A percentile compares a stretch with the other conserved stretches of the same genome.
Evolutionary conservation across 495 filamentous ascomycete species (phyloP).

Genomic region (Cladorrhinum samala): DNA sequence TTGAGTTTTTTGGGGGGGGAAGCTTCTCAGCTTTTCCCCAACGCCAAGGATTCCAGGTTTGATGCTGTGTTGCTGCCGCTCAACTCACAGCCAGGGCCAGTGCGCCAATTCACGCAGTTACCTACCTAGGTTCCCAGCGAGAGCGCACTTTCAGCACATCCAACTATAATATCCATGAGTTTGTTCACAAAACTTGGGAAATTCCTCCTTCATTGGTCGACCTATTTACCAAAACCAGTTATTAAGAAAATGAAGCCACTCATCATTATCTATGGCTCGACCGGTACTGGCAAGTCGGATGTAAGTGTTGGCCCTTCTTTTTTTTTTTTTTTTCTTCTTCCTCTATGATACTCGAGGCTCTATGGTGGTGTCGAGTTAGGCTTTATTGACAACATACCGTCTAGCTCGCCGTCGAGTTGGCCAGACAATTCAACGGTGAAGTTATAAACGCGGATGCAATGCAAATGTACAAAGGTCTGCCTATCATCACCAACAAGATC

Average conservation of each 20-base stretch:
- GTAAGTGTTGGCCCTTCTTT: too few relatives aligned
- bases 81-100: too few relatives aligned
- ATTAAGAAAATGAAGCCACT: slow-evolving; percentile 47
- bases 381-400: slow-evolving; percentile 14
- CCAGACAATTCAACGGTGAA: slow-evolving; percentile 79
- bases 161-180: too few relatives aligned
- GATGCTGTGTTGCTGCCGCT: too few relatives aligned
- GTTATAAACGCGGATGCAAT: slow-evolving; percentile 99
- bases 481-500: slow-evolving; percentile 95
- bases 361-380: not conserved
- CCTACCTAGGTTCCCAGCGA: too few relatives aligned
- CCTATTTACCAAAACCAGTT: not conserved
- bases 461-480: slow-evolving; percentile 91
- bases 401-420: slow-evolving; percentile 89
- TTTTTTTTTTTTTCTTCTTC: too few relatives aligned
- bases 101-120: too few relatives aligned
- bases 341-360: not conserved
- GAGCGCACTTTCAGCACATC: too few relatives aligned
- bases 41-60: not conserved
- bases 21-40: not conserved
- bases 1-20: not conserved
- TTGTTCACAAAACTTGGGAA: not conserved
- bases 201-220: not conserved
- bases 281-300: slow-evolving; percentile 97
- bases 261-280: slow-evolving; percentile 82